A percentile compares a stretch with the other conserved stretches of the same genome.
Conservation (phyloP, 2,329 filamentous ascomycete genomes). For the Pseudocercospora cruenta region DNA sequence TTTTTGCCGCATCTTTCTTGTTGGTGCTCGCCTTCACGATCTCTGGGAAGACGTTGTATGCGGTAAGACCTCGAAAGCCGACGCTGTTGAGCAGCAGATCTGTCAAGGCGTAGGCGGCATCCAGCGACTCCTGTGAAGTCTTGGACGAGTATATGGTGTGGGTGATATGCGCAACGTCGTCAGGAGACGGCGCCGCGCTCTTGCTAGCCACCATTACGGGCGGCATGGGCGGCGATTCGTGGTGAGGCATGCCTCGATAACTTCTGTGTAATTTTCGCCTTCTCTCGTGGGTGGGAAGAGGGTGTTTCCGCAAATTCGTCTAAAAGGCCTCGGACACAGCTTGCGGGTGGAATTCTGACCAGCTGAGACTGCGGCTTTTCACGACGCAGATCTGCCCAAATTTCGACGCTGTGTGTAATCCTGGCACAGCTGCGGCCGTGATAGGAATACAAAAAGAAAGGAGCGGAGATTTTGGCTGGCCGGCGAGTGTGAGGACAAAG, state of each 20-base stretch:
- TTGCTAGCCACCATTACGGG: conserved; percentile 53
- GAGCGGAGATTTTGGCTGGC: conserved; percentile 7
- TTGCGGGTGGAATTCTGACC: neutral
- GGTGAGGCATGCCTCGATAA: conserved; percentile 50
- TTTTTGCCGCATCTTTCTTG: conserved; percentile 85
- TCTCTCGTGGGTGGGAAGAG: neutral
- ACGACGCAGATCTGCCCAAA: neutral
- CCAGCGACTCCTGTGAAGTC: conserved; percentile 60
- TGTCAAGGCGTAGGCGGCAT: conserved; percentile 67
- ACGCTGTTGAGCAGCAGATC: conserved; percentile 67
- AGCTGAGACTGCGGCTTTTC: conserved; percentile 3
- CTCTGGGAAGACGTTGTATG: conserved; percentile 65
- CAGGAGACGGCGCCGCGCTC: conserved; percentile 48
- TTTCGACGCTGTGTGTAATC: neutral
- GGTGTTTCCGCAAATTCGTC: neutral
- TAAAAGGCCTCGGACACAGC: neutral
- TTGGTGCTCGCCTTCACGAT: conserved; percentile 80
- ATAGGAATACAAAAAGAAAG: neutral
- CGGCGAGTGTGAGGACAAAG: neutral
- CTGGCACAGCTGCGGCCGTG: conserved; percentile 5
- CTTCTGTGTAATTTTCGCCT: neutral
- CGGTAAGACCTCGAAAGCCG: conserved; percentile 64
- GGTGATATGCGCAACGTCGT: conserved; percentile 50
- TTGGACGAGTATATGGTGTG: conserved; percentile 53
- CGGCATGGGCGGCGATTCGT: conserved; percentile 54